phyloP scores from a whole-genome alignment of 257 asterid species.

The Mitragyna speciosa region DNA sequence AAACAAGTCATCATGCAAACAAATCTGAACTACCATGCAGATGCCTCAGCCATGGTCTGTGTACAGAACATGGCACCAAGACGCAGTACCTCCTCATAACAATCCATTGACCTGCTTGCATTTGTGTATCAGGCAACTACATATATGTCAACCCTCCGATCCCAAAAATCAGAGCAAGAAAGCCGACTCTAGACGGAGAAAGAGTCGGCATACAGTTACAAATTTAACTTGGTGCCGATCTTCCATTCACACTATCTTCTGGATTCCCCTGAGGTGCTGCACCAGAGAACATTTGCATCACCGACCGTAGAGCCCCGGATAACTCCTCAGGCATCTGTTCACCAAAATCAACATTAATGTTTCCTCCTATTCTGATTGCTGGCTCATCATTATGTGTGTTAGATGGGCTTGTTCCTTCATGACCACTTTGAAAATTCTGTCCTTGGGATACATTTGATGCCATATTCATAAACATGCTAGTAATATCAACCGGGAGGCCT shows the following conservation, averaged over 20 bases:
- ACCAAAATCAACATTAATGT: conserved; percentile 38
- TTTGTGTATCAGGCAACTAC: neutral
- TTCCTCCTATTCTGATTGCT: conserved; percentile 42
- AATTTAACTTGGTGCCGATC: conserved; percentile 43
- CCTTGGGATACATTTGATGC: conserved; percentile 38
- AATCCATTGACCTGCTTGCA: neutral
- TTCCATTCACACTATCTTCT: conserved; percentile 41
- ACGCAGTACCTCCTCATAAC: neutral
- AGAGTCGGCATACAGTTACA: neutral
- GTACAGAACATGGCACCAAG: neutral
- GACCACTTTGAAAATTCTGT: conserved; percentile 32
- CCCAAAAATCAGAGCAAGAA: neutral
- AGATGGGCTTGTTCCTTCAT: conserved; percentile 28
- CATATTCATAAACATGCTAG: conserved; percentile 54
- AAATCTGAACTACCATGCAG: no score
- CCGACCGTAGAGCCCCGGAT: conserved; percentile 66
- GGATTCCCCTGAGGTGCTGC: conserved; percentile 42
- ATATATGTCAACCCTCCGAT: neutral
- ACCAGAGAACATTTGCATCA: conserved; percentile 72
- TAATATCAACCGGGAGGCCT: conserved; percentile 44
- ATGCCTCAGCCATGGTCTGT: no score
- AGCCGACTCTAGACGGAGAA: neutral
- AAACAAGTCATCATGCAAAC: no score
- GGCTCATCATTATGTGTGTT: conserved; percentile 34
- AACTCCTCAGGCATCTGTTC: conserved; percentile 58